phyloP scores from a whole-genome alignment of 2,329 filamentous ascomycete species.

The Sarocladiaceae sp. region DNA sequence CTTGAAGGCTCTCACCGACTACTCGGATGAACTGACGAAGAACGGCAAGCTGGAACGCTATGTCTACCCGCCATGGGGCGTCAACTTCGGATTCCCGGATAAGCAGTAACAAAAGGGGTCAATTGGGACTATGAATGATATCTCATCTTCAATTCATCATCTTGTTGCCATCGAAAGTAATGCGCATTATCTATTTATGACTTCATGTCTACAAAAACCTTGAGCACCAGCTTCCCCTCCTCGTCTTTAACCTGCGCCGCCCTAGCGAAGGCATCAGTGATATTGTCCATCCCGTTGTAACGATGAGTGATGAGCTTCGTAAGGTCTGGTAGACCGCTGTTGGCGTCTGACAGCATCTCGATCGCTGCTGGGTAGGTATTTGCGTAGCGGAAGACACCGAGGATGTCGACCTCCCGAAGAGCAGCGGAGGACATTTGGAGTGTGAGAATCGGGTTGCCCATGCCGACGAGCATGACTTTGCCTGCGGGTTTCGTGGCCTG shows the following conservation, averaged over 20 bases:
- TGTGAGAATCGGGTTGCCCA: slow-evolving; percentile 68
- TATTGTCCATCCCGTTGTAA: slow-evolving; percentile 58
- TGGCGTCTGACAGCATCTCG: slow-evolving; percentile 43
- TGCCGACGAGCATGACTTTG: slow-evolving; percentile 66
- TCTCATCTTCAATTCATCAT: neutral
- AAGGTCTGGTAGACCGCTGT: slow-evolving; percentile 57
- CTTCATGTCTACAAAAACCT: slow-evolving; percentile 59
- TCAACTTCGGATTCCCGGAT: slow-evolving; percentile 71
- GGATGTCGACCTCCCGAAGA: slow-evolving; percentile 65
- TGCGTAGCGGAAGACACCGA: slow-evolving; percentile 69
- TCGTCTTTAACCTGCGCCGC: slow-evolving; percentile 68
- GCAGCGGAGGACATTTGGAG: slow-evolving; percentile 65
- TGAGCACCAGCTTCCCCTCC: slow-evolving; percentile 66
- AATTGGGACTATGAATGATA: neutral
- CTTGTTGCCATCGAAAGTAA: no score
- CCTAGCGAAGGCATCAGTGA: slow-evolving; percentile 68
- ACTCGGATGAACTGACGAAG: slow-evolving; percentile 45
- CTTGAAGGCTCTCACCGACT: slow-evolving; percentile 52
- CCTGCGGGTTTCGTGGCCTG: slow-evolving; percentile 59
- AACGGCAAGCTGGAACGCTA: slow-evolving; percentile 54
- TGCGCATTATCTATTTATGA: neutral
- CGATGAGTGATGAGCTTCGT: slow-evolving; percentile 67
- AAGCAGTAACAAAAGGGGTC: slow-evolving; percentile 34
- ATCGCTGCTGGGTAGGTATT: slow-evolving; percentile 44
- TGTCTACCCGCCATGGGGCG: slow-evolving; percentile 65